These are phyloP conservation scores for Tetrahymena elliotti DNA, from an alignment of 73 alveolate species.

Conservation along the genomic window DNA sequence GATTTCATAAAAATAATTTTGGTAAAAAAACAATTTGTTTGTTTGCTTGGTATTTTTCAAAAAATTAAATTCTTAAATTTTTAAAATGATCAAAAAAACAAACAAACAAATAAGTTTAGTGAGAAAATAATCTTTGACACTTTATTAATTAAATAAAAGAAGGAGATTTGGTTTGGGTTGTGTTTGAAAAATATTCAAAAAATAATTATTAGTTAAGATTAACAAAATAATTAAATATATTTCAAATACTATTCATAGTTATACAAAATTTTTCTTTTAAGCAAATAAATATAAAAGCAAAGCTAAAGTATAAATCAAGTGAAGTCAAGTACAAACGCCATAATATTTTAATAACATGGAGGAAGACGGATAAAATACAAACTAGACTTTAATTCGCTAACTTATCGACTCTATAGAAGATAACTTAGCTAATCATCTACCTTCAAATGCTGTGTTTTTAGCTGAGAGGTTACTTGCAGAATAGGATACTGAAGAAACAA, in stretches of 20 bases:
- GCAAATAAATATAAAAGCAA: not conserved
- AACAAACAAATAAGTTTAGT: not conserved
- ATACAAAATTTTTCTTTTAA: not conserved
- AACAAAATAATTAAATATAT: too few species aligned
- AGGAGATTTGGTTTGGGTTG: not conserved
- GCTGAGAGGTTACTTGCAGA: conserved; percentile 42
- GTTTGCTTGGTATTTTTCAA: not conserved
- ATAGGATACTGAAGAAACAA: conserved; percentile 72
- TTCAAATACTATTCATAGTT: not conserved
- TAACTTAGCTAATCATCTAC: conserved; percentile 54
- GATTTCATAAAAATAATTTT: too few species aligned
- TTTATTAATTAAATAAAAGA: not conserved
- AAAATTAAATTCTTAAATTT: not conserved
- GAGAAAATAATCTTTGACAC: not conserved
- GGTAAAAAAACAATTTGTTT: not conserved
- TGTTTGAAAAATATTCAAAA: not conserved
- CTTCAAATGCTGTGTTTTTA: conserved; percentile 65
- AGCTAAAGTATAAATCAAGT: not conserved
- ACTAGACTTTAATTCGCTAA: not conserved
- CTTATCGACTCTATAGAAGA: conserved; percentile 52
- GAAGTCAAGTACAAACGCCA: not conserved
- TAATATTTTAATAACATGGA: not conserved
- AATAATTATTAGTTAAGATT: too few species aligned
- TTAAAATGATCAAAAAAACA: not conserved
- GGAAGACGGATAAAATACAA: not conserved